Evolutionary conservation across 2,329 filamentous ascomycete species (phyloP).

Genomic region (Fusarium tuaranense): DNA sequence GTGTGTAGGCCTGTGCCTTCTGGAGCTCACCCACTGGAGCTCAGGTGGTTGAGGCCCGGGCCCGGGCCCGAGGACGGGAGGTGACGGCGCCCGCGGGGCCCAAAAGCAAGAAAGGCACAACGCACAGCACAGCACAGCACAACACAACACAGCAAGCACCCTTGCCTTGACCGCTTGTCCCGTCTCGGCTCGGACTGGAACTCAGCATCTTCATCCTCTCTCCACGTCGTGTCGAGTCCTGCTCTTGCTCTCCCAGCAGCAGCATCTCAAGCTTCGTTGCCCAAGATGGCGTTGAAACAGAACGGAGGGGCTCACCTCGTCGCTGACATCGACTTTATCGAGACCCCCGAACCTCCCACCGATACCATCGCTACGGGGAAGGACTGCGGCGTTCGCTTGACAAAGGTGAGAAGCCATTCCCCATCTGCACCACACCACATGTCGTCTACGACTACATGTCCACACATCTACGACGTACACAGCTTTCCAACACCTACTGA

Average conservation of each 20-base stretch:
- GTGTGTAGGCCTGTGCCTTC: constrained; percentile 16
- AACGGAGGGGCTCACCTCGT: constrained; percentile 38
- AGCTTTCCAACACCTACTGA: not conserved
- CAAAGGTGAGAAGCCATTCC: constrained; percentile 24
- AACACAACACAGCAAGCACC: constrained; percentile 7
- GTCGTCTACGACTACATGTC: not conserved
- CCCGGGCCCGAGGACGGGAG: not conserved
- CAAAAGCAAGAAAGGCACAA: not conserved
- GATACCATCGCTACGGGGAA: constrained; percentile 30
- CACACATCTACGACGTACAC: not conserved
- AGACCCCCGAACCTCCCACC: constrained; percentile 30
- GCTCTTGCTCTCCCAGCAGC: not conserved
- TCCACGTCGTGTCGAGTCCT: not conserved
- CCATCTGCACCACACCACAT: not conserved
- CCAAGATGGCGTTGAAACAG: constrained; percentile 28
- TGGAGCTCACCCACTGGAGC: constrained; percentile 8
- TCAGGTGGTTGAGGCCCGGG: constrained; percentile 33
- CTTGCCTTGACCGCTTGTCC: constrained; percentile 36
- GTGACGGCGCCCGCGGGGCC: not conserved
- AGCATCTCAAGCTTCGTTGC: not conserved
- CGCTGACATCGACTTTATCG: constrained; percentile 39
- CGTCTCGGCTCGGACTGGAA: not conserved
- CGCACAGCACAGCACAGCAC: not conserved
- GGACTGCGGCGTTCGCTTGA: constrained; percentile 31
- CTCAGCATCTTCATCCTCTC: constrained; percentile 10